Base-by-base conservation (phyloP, 2,329 filamentous ascomycete genomes). In the Penicillium sp. region DNA sequence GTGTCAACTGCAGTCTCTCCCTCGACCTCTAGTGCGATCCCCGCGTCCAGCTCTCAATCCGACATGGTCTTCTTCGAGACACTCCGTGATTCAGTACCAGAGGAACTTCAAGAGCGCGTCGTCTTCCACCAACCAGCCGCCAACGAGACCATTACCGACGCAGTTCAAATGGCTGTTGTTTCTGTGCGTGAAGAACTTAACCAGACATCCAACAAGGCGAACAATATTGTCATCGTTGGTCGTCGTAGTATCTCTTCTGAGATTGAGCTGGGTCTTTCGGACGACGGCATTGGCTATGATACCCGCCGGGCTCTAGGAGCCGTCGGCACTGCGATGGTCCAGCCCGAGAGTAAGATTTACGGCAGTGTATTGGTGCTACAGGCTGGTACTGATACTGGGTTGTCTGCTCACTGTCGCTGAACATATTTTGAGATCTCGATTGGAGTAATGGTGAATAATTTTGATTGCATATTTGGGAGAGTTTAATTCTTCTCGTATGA, bases 291-390 rank as follows among this genome's bases (percentile, higher is more conserved):
- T 34, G 70, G 72, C 2, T 49, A 62, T 6, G 72, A 75, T 27
- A 66, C 70, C 1, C 57, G 63, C 3, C 63, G 60, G 39, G 70
- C 66, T 16, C 56, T 77, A 23, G 75, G 76, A 5, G 60, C 67
- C 2, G 57, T 76, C 4, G 73, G 70, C 2, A 69, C 73, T 15
- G 72, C 68, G 5, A 69, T 79, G 70, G 79, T 81, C 55, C 73
- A 88, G n/a, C 80, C 86, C 43, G 79, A 80, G 50, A 79, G 78
- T 44, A 82, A 81, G 13, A 73, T 89, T n/a, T 82, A 81, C 61
- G 84, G 87, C 0, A 91, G 88, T 71, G 75, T 92, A 27, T 76
- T 92, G 52, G 83, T 92, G 53, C 80, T 92, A 29, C 86, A 91
- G 74, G 87, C 87, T 38, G 78, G 74, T 49, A 62, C 50, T 64